A percentile compares a stretch with the other conserved stretches of the same genome.
phyloP scores from a whole-genome alignment of 2,329 filamentous ascomycete genomes.

The Diaporthe helianthi region DNA sequence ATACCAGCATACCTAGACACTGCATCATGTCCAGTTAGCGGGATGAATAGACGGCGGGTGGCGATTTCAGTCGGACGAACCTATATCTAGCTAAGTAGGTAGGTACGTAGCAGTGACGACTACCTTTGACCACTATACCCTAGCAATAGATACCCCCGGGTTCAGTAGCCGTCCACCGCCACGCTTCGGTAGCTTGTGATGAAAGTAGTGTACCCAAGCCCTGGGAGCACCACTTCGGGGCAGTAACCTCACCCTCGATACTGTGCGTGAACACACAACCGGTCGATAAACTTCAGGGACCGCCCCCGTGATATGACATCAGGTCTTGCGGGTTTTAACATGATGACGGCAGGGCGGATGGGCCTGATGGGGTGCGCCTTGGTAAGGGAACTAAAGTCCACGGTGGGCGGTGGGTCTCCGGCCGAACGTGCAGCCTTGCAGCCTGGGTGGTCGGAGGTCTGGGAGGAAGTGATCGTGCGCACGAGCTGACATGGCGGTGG shows the following conservation, averaged over 20 bases:
- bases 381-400: constrained; percentile 2
- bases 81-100: too few species aligned
- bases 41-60: constrained; percentile 4
- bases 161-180: neutral
- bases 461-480: constrained; percentile 13
- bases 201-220: neutral
- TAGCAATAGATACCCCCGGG: constrained; percentile 3
- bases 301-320: constrained; percentile 21
- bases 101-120: too few species aligned
- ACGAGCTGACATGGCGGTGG: constrained; percentile 25
- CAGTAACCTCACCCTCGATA: neutral
- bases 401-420: constrained; percentile 3
- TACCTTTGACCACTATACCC: neutral
- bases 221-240: neutral
- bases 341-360: constrained; percentile 25
- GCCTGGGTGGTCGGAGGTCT: constrained; percentile 9
- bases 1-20: neutral
- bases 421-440: constrained; percentile 8
- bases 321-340: neutral
- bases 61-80: constrained; percentile 23
- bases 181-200: constrained; percentile 8
- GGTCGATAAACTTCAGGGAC: neutral
- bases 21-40: constrained; percentile 10
- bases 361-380: constrained; percentile 10
- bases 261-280: constrained; percentile 6